These are phyloP conservation scores for Hygrophoropsis aurantiaca DNA, from an alignment of 768 basidiomycete species.

Conservation along the genomic window DNA sequence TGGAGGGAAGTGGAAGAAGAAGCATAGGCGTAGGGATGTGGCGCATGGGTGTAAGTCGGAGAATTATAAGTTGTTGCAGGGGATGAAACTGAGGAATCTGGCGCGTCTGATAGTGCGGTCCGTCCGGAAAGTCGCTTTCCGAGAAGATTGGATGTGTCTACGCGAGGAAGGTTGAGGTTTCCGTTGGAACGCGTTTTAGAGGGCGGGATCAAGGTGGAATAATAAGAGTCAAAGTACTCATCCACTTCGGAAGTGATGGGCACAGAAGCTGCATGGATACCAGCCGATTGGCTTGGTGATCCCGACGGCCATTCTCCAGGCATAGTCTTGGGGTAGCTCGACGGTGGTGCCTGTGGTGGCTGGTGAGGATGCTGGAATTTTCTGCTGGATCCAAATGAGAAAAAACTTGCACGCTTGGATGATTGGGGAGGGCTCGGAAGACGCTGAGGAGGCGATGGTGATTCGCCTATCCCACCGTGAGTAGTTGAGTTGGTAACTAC, in stretches of 20 bases:
- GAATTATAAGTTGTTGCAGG: slow-evolving; percentile 5
- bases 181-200: slow-evolving; percentile 10
- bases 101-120: slow-evolving; percentile 15
- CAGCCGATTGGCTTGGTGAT: slow-evolving; percentile 8
- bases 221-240: slow-evolving; percentile 54
- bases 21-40: slow-evolving; percentile 55
- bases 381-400: slow-evolving; percentile 27
- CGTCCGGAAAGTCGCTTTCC: slow-evolving; percentile 17
- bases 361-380: slow-evolving; percentile 18
- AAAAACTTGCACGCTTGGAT: slow-evolving; percentile 47
- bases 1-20: slow-evolving; percentile 22
- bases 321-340: slow-evolving; percentile 6
- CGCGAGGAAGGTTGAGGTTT: slow-evolving; percentile 9
- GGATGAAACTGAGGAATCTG: slow-evolving; percentile 16
- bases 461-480: slow-evolving; percentile 65
- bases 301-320: slow-evolving; percentile 18
- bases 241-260: slow-evolving; percentile 34
- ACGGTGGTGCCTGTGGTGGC: slow-evolving; percentile 10
- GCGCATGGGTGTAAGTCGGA: slow-evolving; percentile 26
- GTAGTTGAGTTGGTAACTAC: slow-evolving; percentile 47
- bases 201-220: slow-evolving; percentile 35
- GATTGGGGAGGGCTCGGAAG: slow-evolving; percentile 12
- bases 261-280: slow-evolving; percentile 12
- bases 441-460: slow-evolving; percentile 41
- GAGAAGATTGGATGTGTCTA: slow-evolving; percentile 12